Base-by-base conservation (phyloP, 768 basidiomycete species). In the Lepiota brunneoincarnata region DNA sequence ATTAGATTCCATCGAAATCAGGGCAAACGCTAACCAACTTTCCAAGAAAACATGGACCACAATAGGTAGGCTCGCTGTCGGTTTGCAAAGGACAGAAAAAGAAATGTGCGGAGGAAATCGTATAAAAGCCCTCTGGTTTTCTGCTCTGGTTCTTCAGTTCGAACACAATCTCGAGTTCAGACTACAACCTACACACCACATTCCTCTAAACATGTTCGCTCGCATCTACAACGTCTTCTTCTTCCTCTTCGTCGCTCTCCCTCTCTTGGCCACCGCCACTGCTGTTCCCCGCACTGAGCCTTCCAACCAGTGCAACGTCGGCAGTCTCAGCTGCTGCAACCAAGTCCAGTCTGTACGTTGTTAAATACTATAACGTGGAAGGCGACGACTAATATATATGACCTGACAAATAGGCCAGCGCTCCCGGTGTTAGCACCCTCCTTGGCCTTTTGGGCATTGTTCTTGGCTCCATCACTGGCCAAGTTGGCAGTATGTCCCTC, bases 271-370 rank as follows among this genome's bases (percentile, higher is more conserved):
- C 17, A 44, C 48, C 18, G 62, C 64, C 15, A 57, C 31, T 9
- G 31, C 31, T 9, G 31, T 31, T 31, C 31, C 31, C 36, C 52
- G 18, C 36, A 50, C 44, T 6, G 31, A 37, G 4, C 35, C 47
- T 37, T 37, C 37, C 39, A 56, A 52, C 54, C 56, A 60, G 24
- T 63, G 64, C 59, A 61, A 59, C 49, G 59, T 58, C 21, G 65
- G 65, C 6, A 0, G 50, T 21, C 2, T 64, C 5, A 42, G 48
- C 35, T 66, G 65, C 58, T 66, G 64, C 58, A 57, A 63, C 55
- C 18, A 31, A n/a, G 48, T 64, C 10, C 59, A 61, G 28, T 12
- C 21, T 26, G 64, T 63, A 45, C 35, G 59, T 45, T 31, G 7
- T 31, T 31, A n/a, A n/a, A n/a, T n/a, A n/a, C n/a, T n/a, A n/a